phyloP scores from a whole-genome alignment of 768 basidiomycete genomes.

The Kwoniella sp. region DNA sequence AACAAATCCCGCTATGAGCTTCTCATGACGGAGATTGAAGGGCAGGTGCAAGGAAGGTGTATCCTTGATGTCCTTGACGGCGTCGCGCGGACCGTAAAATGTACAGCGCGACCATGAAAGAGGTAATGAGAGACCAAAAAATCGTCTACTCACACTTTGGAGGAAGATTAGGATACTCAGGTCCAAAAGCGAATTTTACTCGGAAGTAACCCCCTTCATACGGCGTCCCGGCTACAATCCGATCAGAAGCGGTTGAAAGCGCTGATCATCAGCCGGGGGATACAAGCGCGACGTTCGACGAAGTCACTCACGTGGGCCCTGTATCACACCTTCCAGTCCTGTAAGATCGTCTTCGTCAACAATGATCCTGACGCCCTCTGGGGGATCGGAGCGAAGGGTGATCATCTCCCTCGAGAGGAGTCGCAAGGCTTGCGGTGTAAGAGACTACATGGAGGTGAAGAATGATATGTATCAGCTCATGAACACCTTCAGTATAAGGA shows the following conservation, averaged over 20 bases:
- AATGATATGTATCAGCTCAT: no score
- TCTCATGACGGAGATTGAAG: no score
- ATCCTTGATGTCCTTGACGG: no score
- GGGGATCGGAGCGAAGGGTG: conserved; percentile 77
- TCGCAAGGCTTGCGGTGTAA: conserved; percentile 63
- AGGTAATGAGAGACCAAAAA: no score
- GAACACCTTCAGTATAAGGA: no score
- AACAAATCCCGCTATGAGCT: no score
- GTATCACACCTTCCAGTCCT: conserved; percentile 81
- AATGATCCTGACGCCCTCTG: conserved; percentile 83
- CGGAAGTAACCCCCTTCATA: conserved; percentile 72
- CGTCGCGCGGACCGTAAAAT: no score
- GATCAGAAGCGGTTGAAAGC: background rate
- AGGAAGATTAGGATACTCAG: conserved; percentile 89
- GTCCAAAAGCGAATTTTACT: conserved; percentile 82
- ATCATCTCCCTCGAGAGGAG: conserved; percentile 83
- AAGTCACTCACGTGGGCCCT: conserved; percentile 75
- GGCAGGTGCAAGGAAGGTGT: background rate
- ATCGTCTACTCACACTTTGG: conserved; percentile 85
- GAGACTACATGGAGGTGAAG: conserved; percentile 39
- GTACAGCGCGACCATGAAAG: no score
- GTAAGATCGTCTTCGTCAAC: conserved; percentile 86
- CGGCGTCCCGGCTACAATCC: conserved; percentile 64
- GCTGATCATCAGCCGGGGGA: background rate
- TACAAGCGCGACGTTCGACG: background rate